Evolutionary conservation across 2,329 filamentous ascomycete genomes (phyloP), one percentile per base, ranked within the genome.

Genomic region (Microcyclosporella mali): DNA sequence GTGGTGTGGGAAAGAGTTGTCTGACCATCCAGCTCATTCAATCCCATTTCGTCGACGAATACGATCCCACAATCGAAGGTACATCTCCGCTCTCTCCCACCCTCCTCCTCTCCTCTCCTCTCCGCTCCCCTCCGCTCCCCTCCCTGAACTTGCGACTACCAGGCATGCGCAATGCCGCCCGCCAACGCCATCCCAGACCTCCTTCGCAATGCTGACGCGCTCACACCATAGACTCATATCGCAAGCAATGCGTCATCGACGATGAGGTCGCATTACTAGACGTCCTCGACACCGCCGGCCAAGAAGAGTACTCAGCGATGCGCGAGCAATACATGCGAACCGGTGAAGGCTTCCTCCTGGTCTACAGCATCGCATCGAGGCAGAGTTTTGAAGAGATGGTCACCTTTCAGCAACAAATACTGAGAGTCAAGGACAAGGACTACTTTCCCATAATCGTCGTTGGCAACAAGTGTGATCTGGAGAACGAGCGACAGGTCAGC

Each of bases 251-350:
- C 68, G 84, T 95, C 59, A 94, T 98, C 67, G 92, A 98, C 66
- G 92, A 97, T 59, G 92, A 98, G 71, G 88, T 95, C 56, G 92
- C 92, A 39, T 79, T 98, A 48, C 84, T 98, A 68, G 92, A 98
- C 69, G 92, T 98, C 52, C 83, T 97, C 66, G 92, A 98, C 70
- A 98, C 92, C 41, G 92, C 92, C 51, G 92, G 92, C 47, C 92
- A 98, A 70, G 92, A 98, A 71, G 92, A 98, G 73, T 98, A 97
- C 75, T 95, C 89, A 44, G 92, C 92, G 41, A 97, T 98, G 92
- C 80, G 92, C 65, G 92, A 98, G 74, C 92, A 97, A 72, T 98
- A 97, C 78, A 98, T 98, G 90, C 84, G 92, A 62, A 97, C 90
- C 17, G 92, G 92, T 65, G 92, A 98, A 71, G 92, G 92, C 41